These are phyloP conservation scores for Apiotrichum veenhuisii DNA, from an alignment of 1,284 basidiomycete species.

Conservation along the genomic window DNA sequence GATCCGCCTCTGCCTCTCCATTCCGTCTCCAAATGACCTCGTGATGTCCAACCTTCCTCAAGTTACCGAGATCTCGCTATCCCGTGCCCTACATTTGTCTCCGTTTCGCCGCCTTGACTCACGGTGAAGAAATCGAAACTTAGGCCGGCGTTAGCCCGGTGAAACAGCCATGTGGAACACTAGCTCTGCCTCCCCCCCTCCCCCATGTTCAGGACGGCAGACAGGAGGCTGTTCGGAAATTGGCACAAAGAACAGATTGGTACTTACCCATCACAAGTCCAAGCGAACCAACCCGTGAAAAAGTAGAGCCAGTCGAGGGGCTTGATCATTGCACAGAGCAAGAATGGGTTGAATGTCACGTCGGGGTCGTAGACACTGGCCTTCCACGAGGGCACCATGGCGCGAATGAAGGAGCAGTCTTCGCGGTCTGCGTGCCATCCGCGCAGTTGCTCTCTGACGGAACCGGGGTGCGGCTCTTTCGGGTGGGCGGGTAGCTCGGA, in stretches of 20 bases:
- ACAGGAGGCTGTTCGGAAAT: too few species aligned
- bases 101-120: too few species aligned
- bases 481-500: not conserved
- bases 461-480: conserved; percentile 6
- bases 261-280: conserved; percentile 1
- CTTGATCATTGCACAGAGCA: conserved; percentile 48
- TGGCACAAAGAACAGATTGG: too few species aligned
- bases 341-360: conserved; percentile 45
- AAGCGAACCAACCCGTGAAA: conserved; percentile 58
- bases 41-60: too few species aligned
- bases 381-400: conserved; percentile 31
- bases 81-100: too few species aligned
- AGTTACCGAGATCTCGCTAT: too few species aligned
- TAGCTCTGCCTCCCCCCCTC: too few species aligned
- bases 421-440: conserved; percentile 39
- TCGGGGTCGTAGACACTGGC: conserved; percentile 6
- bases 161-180: too few species aligned
- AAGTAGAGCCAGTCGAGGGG: conserved; percentile 55
- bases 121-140: conserved; percentile 5
- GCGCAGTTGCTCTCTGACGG: conserved; percentile 30
- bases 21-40: too few species aligned
- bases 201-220: too few species aligned
- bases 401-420: conserved; percentile 23
- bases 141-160: not conserved
- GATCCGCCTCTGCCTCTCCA: too few species aligned